Percentiles rank a stretch among this genome's conserved stretches.
These are phyloP conservation scores for Skeletonema marinoi DNA, from an alignment of 108 stramenopile genomes.

Conservation along the genomic window DNA sequence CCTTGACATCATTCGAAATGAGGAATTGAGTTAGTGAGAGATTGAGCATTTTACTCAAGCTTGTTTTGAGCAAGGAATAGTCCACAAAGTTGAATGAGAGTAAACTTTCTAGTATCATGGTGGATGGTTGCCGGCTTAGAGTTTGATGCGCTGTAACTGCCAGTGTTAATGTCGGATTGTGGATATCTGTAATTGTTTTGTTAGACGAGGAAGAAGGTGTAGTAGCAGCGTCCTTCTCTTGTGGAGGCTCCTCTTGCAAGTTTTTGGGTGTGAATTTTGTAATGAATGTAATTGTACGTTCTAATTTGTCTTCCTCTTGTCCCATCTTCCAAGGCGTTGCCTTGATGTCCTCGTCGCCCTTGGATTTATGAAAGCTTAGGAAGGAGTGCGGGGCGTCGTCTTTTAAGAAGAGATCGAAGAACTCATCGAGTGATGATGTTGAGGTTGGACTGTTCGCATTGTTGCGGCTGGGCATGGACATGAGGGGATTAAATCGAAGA, in stretches of 20 bases:
- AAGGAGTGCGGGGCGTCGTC: conserved; percentile 75
- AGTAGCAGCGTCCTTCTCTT: background rate
- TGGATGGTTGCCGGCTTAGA: background rate
- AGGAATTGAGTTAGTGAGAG: conserved; percentile 30
- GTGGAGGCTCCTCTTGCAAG: background rate
- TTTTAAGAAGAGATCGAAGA: conserved; percentile 60
- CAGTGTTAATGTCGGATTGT: background rate
- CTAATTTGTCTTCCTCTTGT: background rate
- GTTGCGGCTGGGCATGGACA: background rate
- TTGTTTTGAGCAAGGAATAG: background rate
- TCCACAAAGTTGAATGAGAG: conserved; percentile 22
- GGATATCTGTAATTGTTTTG: background rate
- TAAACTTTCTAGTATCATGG: conserved; percentile 7
- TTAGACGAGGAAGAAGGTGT: background rate
- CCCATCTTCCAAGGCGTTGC: conserved; percentile 31
- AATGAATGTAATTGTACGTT: conserved; percentile 27
- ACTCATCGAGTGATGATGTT: conserved; percentile 49
- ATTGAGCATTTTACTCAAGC: conserved; percentile 15
- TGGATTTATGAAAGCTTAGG: conserved; percentile 50
- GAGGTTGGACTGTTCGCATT: background rate
- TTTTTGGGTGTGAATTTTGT: conserved; percentile 26
- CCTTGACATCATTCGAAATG: conserved; percentile 45
- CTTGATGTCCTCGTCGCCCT: conserved; percentile 34
- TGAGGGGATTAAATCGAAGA: conserved; percentile 36
- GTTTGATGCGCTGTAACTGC: background rate